These are phyloP conservation scores for Nematocida major DNA, from an alignment of 371 early-diverging fungal genomes.

Conservation along the genomic window DNA sequence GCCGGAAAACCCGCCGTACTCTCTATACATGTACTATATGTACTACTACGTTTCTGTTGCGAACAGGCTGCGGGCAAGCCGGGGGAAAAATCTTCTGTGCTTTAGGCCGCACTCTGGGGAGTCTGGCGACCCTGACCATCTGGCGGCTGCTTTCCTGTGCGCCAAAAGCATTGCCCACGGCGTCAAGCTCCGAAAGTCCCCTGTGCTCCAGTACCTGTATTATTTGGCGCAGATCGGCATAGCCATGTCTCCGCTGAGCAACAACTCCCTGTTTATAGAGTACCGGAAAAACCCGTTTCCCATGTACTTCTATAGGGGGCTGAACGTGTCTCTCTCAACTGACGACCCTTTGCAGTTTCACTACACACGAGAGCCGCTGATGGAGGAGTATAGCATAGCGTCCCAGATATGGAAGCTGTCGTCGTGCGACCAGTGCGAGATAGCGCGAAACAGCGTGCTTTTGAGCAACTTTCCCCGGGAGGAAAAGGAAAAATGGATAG, in stretches of 20 bases:
- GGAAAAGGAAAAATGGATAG: constrained; percentile 85
- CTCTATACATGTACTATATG: constrained; percentile 89
- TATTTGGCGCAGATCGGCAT: constrained; percentile 88
- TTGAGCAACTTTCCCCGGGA: constrained; percentile 83
- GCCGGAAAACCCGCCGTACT: constrained; percentile 79
- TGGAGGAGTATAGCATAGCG: constrained; percentile 93
- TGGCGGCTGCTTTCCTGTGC: constrained; percentile 80
- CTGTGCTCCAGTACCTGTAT: constrained; percentile 83
- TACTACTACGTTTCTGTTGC: constrained; percentile 78
- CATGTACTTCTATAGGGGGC: constrained; percentile 81
- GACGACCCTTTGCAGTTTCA: constrained; percentile 97
- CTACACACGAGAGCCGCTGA: constrained; percentile 89
- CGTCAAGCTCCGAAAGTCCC: constrained; percentile 84
- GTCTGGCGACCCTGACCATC: constrained; percentile 88
- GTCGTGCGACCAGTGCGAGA: constrained; percentile 86
- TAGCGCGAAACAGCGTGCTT: constrained; percentile 81
- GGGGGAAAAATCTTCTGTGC: constrained; percentile 73
- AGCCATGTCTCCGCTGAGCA: constrained; percentile 92
- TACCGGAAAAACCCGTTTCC: constrained; percentile 90
- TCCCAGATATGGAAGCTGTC: constrained; percentile 94
- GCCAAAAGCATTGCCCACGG: constrained; percentile 85
- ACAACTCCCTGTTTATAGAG: constrained; percentile 87
- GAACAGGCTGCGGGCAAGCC: constrained; percentile 77
- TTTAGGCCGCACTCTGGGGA: constrained; percentile 90
- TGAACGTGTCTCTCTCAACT: constrained; percentile 85